phyloP scores from a whole-genome alignment of 2,329 filamentous ascomycete genomes.

The Arthrobotrys iridis region DNA sequence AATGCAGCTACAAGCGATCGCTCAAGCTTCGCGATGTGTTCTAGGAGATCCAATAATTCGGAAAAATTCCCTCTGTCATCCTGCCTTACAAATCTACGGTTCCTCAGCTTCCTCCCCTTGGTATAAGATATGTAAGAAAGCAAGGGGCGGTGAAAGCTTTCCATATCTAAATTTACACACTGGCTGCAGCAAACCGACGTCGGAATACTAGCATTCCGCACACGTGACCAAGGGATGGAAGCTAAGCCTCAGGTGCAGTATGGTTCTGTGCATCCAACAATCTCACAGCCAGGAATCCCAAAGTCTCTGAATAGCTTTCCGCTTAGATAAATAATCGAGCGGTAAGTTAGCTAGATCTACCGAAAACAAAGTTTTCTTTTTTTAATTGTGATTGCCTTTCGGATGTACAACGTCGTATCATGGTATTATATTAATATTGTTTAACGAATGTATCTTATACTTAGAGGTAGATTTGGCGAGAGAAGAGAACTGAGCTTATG shows the following conservation, averaged over 20 bases:
- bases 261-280: background rate
- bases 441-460: no score
- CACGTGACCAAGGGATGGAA: background rate
- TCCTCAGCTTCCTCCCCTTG: background rate
- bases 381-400: background rate
- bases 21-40: background rate
- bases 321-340: background rate
- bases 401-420: background rate
- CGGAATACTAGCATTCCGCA: slow-evolving; percentile 2
- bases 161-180: background rate
- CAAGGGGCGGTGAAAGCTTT: background rate
- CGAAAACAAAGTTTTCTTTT: no score
- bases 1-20: background rate
- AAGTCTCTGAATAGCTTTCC: background rate
- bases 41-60: background rate
- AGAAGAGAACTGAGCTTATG: background rate
- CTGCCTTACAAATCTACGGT: background rate
- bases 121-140: background rate
- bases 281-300: slow-evolving; percentile 3
- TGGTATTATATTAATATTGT: background rate
- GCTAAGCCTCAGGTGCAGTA: slow-evolving; percentile 1
- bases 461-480: background rate
- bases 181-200: background rate
- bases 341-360: no score
- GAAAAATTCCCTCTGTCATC: background rate